Evolutionary conservation across 2,329 filamentous ascomycete species (phyloP).

Genomic region (Tympanopsis confertula): DNA sequence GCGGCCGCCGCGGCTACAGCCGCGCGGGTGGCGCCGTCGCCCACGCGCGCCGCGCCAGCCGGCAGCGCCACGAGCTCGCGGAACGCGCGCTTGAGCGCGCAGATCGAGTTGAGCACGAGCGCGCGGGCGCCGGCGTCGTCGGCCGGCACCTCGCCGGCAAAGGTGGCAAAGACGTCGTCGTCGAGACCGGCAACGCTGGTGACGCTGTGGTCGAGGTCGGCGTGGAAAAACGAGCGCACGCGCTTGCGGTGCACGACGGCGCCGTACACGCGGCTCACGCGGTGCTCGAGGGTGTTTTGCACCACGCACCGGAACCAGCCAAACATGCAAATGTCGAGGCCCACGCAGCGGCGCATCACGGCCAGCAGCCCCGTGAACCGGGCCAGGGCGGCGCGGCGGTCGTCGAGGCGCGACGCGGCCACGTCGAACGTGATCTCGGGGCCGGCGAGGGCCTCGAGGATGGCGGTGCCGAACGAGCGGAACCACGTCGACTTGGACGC

Average conservation of each 20-base stretch:
- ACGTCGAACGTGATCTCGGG: neutral
- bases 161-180: neutral
- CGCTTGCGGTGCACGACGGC: too few relatives aligned
- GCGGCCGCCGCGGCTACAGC: too few relatives aligned
- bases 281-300: neutral
- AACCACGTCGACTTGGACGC: neutral
- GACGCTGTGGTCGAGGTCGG: too few relatives aligned
- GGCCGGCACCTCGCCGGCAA: neutral
- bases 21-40: too few relatives aligned
- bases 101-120: neutral
- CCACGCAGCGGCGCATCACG: neutral
- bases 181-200: too few relatives aligned
- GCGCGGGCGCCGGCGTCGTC: too few relatives aligned
- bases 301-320: neutral
- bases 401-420: neutral
- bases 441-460: neutral
- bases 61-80: too few relatives aligned
- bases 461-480: neutral
- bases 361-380: neutral
- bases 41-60: too few relatives aligned
- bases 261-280: neutral
- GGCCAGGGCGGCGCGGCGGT: neutral
- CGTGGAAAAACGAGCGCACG: too few relatives aligned
- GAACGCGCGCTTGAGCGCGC: too few relatives aligned
- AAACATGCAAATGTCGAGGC: neutral